Evolutionary conservation across 371 early-diverging fungal species (phyloP).

Genomic region (Umbelopsis sp.): DNA sequence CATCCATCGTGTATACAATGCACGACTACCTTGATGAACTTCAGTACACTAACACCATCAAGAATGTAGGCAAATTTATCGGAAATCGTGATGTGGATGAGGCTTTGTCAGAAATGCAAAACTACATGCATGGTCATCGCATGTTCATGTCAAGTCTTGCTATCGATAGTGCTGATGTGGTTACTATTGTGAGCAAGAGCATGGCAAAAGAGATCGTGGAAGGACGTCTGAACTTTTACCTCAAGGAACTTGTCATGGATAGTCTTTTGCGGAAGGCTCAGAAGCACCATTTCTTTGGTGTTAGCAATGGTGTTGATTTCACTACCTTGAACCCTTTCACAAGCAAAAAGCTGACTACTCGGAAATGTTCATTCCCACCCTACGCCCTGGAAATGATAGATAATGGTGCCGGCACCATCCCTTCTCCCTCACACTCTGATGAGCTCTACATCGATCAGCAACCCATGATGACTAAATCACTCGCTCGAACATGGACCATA

Average conservation of each 20-base stretch:
- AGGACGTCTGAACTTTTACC: conserved; percentile 59
- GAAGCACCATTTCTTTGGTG: conserved; percentile 57
- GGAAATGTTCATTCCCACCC: conserved; percentile 46
- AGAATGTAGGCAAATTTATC: conserved; percentile 57
- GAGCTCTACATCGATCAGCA: background rate
- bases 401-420: conserved; percentile 15
- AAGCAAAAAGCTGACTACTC: conserved; percentile 35
- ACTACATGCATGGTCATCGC: conserved; percentile 53
- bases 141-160: conserved; percentile 62
- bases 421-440: background rate
- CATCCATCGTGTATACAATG: conserved; percentile 67
- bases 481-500: conserved; percentile 26
- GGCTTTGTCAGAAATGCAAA: conserved; percentile 21
- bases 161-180: conserved; percentile 60
- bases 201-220: conserved; percentile 67
- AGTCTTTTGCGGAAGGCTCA: conserved; percentile 54
- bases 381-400: conserved; percentile 34
- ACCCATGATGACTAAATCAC: background rate
- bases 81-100: conserved; percentile 28
- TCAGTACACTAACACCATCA: conserved; percentile 56
- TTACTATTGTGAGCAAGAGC: conserved; percentile 62
- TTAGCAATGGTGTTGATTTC: conserved; percentile 67
- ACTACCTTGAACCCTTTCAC: conserved; percentile 58
- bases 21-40: conserved; percentile 68
- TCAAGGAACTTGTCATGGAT: conserved; percentile 66